phyloP scores from a whole-genome alignment of 176 grass and related monocot species.

The Metroxylon sagu region DNA sequence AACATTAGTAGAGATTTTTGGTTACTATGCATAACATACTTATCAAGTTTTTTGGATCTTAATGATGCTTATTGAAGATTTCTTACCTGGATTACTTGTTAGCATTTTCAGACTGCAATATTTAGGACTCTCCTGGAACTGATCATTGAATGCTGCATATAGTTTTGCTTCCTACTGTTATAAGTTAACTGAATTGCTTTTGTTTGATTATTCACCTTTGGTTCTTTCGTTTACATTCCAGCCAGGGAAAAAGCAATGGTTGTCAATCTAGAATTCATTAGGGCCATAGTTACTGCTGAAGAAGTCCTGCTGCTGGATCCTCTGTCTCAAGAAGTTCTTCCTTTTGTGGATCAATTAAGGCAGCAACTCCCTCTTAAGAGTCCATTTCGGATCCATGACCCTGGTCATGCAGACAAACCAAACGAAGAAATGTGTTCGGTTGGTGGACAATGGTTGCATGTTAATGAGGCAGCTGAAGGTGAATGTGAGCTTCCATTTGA shows the following conservation, averaged over 20 bases:
- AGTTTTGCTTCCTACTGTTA: too few species aligned
- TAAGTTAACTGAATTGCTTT: not conserved
- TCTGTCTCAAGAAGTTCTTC: slow-evolving; percentile 56
- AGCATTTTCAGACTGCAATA: too few species aligned
- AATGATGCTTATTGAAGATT: too few species aligned
- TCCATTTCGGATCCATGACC: slow-evolving; percentile 24
- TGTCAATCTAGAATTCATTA: slow-evolving; percentile 88
- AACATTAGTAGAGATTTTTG: too few species aligned
- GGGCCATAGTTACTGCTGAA: slow-evolving; percentile 84
- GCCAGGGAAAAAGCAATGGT: slow-evolving; percentile 94
- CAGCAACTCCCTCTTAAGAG: slow-evolving; percentile 56
- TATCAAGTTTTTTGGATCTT: too few species aligned
- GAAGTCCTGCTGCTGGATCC: slow-evolving; percentile 86
- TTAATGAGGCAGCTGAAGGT: slow-evolving; percentile 43
- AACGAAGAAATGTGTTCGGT: slow-evolving; percentile 10
- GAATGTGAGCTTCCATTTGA: slow-evolving; percentile 84
- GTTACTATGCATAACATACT: too few species aligned
- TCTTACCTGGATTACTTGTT: too few species aligned
- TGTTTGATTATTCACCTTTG: slow-evolving; percentile 6
- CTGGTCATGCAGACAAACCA: slow-evolving; percentile 22
- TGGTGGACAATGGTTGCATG: slow-evolving; percentile 20
- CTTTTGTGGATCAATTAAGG: slow-evolving; percentile 83
- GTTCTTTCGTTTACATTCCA: slow-evolving; percentile 25
- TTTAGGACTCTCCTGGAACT: too few species aligned
- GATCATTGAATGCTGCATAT: too few species aligned